A percentile compares a stretch with the other conserved stretches of the same genome.
Evolutionary conservation across 495 filamentous ascomycete genomes (phyloP).

Genomic region (Aspergillus panamensis): DNA sequence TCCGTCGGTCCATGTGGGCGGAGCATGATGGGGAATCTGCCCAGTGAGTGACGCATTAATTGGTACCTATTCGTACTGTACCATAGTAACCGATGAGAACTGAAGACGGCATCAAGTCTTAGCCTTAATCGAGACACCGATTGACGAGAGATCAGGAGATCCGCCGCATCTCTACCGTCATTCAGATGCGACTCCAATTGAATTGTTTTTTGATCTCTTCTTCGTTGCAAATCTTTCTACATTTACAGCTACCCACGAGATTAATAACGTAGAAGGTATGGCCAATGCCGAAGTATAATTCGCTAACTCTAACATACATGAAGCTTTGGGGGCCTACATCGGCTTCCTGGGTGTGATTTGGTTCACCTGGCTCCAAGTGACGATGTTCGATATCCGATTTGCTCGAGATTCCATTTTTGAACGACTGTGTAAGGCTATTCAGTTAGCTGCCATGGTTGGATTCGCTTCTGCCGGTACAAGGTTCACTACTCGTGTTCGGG

Average conservation of each 20-base stretch:
- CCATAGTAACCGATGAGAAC: slow-evolving; percentile 9
- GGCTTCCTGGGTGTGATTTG: slow-evolving; percentile 66
- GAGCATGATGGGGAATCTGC: slow-evolving; percentile 6
- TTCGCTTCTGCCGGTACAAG: slow-evolving; percentile 59
- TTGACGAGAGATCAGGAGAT: slow-evolving; percentile 26
- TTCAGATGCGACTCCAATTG: slow-evolving; percentile 50
- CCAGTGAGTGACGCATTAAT: slow-evolving; percentile 21
- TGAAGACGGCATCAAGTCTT: slow-evolving; percentile 19
- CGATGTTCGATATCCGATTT: slow-evolving; percentile 67
- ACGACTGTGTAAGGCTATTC: slow-evolving; percentile 57
- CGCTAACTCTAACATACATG: slow-evolving; percentile 5
- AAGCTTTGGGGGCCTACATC: slow-evolving; percentile 50
- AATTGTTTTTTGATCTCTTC: slow-evolving; percentile 69
- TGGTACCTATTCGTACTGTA: neutral
- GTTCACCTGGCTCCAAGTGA: slow-evolving; percentile 70
- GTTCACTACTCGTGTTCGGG: slow-evolving; percentile 47
- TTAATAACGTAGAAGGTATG: slow-evolving; percentile 45
- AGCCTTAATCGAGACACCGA: slow-evolving; percentile 35
- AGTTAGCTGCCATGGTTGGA: slow-evolving; percentile 61
- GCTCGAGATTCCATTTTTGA: slow-evolving; percentile 64
- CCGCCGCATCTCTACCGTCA: slow-evolving; percentile 31
- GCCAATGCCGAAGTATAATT: neutral
- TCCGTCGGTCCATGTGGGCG: slow-evolving; percentile 17
- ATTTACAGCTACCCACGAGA: slow-evolving; percentile 55
- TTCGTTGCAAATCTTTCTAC: slow-evolving; percentile 67